Evolutionary conservation across 1,284 basidiomycete species (phyloP).

Genomic region (Stereum hirsutum): DNA sequence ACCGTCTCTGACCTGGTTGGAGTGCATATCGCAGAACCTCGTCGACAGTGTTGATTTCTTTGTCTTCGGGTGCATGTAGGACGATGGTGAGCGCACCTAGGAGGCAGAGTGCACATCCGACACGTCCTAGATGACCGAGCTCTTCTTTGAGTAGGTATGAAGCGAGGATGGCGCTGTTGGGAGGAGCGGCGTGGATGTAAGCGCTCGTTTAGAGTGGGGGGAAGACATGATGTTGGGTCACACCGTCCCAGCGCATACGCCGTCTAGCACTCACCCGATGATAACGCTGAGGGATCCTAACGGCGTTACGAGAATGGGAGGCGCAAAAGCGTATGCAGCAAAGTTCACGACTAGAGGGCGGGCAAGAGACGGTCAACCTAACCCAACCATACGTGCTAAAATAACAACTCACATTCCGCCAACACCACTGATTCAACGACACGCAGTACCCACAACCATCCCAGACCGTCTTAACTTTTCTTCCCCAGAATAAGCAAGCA

Average conservation of each 20-base stretch:
- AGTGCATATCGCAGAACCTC: slow-evolving; percentile 88
- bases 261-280: slow-evolving; percentile 87
- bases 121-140: slow-evolving; percentile 86
- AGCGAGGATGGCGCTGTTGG: slow-evolving; percentile 77
- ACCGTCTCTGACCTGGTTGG: slow-evolving; percentile 67
- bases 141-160: slow-evolving; percentile 92
- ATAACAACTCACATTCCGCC: slow-evolving; percentile 64
- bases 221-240: too few species aligned
- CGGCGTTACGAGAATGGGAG: slow-evolving; percentile 94
- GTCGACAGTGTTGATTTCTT: slow-evolving; percentile 89
- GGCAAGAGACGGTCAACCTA: neutral
- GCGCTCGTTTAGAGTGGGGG: too few species aligned
- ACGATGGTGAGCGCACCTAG: slow-evolving; percentile 94
- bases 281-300: slow-evolving; percentile 95
- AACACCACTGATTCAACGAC: slow-evolving; percentile 56
- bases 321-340: slow-evolving; percentile 96
- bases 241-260: too few species aligned
- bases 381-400: neutral
- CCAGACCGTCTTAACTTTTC: too few species aligned
- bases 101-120: slow-evolving; percentile 89
- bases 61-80: slow-evolving; percentile 94
- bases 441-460: too few species aligned
- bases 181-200: too few species aligned
- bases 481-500: too few species aligned
- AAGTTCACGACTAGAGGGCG: slow-evolving; percentile 98